A percentile compares a stretch with the other conserved stretches of the same genome.
Conservation (phyloP, 2,329 filamentous ascomycete genomes). For the Ascocoryne sarcoides region DNA sequence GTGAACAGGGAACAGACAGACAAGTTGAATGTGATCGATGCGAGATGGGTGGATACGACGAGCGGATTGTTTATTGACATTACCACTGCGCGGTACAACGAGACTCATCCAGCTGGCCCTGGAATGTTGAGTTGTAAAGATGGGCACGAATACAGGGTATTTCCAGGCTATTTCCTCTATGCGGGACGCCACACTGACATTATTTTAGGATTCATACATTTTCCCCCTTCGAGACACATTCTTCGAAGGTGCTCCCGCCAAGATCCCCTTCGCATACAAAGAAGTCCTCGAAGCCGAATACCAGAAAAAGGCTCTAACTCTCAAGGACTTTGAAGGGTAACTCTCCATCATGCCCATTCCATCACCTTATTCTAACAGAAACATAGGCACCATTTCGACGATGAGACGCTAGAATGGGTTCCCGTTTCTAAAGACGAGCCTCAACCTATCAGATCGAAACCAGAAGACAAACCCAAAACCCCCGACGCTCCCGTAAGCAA, state of each 20-base stretch:
- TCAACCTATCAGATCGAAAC: constrained; percentile 1
- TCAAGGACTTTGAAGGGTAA: constrained; percentile 44
- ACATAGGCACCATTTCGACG: constrained; percentile 35
- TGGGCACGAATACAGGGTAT: constrained; percentile 40
- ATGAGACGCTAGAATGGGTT: constrained; percentile 31
- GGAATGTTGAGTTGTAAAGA: constrained; percentile 44
- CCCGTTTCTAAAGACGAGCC: constrained; percentile 14
- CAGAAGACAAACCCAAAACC: constrained; percentile 1
- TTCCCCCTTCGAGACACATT: constrained; percentile 60
- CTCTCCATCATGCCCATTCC: neutral
- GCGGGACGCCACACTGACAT: constrained; percentile 5
- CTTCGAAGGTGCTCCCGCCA: constrained; percentile 58
- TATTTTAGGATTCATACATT: constrained; percentile 43
- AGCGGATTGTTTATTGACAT: constrained; percentile 81
- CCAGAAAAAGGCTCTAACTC: constrained; percentile 39
- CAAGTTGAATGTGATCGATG: constrained; percentile 74
- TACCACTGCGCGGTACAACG: constrained; percentile 51
- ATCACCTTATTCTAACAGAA: neutral
- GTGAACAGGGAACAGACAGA: constrained; percentile 51
- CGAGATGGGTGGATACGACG: constrained; percentile 67
- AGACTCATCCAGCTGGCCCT: constrained; percentile 32
- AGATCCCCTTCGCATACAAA: constrained; percentile 55
- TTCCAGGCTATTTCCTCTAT: constrained; percentile 1
- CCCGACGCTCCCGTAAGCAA: neutral
- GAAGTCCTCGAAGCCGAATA: constrained; percentile 53